These are phyloP conservation scores for Vitis amurensis DNA, from an alignment of 164 flowering plant genomes.

Conservation along the genomic window DNA sequence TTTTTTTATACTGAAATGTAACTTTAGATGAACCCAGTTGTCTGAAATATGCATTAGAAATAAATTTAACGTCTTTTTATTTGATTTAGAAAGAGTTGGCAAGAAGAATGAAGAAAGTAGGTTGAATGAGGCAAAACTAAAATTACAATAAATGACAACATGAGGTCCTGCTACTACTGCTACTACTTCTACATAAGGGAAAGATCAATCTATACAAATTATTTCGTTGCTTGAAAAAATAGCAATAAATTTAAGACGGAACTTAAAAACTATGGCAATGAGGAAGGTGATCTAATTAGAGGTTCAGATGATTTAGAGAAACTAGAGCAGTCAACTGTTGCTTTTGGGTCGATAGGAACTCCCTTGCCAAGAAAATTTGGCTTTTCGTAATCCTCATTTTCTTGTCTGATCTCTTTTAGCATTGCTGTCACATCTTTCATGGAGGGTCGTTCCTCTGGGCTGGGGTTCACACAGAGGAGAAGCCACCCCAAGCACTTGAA, in stretches of 20 bases:
- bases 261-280: slow-evolving; percentile 10
- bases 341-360: slow-evolving; percentile 19
- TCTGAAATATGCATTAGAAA: background rate
- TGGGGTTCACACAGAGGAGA: slow-evolving; percentile 47
- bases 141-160: background rate
- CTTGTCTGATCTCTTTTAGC: slow-evolving; percentile 54
- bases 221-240: slow-evolving; percentile 11
- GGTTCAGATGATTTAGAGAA: slow-evolving; percentile 57
- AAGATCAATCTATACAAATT: slow-evolving; percentile 19
- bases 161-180: background rate
- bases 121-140: background rate
- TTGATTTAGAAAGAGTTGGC: background rate
- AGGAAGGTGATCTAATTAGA: slow-evolving; percentile 38
- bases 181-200: too few relatives aligned
- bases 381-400: slow-evolving; percentile 38
- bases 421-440: slow-evolving; percentile 62
- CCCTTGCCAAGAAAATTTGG: slow-evolving; percentile 17
- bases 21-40: background rate
- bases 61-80: background rate
- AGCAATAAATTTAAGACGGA: background rate
- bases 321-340: slow-evolving; percentile 47
- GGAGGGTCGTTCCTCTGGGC: slow-evolving; percentile 56
- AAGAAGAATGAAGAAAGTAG: background rate
- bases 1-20: background rate
- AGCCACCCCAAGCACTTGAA: slow-evolving; percentile 63